Conservation (phyloP, 495 filamentous ascomycete species). For the Cercophora scortea region DNA sequence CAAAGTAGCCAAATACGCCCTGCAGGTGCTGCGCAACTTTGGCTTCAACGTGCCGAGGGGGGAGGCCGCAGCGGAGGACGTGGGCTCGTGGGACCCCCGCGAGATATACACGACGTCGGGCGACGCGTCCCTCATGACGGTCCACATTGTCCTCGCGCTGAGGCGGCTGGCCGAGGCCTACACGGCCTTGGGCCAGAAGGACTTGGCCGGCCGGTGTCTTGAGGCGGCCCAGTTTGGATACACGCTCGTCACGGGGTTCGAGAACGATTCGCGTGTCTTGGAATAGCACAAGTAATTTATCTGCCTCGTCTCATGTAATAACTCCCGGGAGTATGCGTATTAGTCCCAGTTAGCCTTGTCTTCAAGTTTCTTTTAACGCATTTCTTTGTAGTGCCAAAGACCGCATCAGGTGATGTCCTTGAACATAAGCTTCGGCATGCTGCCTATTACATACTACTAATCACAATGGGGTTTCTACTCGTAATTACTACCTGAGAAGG, state of each 20-base stretch:
- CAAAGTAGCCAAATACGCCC: constrained; percentile 28
- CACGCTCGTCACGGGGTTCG: constrained; percentile 29
- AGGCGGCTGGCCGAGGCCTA: constrained; percentile 29
- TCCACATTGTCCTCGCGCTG: constrained; percentile 30
- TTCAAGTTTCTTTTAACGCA: too few relatives aligned
- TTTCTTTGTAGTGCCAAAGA: too few relatives aligned
- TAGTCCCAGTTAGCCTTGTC: too few relatives aligned
- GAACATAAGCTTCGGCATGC: too few relatives aligned
- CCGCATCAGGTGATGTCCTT: too few relatives aligned
- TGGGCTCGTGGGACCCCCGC: constrained; percentile 20
- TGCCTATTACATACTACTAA: too few relatives aligned
- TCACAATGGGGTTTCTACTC: too few relatives aligned
- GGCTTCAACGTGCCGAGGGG: constrained; percentile 25
- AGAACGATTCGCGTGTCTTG: constrained; percentile 19
- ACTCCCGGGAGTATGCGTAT: too few relatives aligned
- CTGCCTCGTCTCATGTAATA: too few relatives aligned
- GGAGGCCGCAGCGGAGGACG: constrained; percentile 8
- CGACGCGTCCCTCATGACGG: constrained; percentile 27
- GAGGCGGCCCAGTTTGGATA: constrained; percentile 30
- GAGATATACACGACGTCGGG: constrained; percentile 11
- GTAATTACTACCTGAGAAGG: too few relatives aligned
- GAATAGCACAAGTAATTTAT: too few relatives aligned
- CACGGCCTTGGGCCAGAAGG: constrained; percentile 17
- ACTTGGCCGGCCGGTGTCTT: constrained; percentile 18
- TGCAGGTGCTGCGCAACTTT: constrained; percentile 35